Evolutionary conservation across 257 asterid genomes (phyloP), one percentile per base, ranked within the genome.

Genomic region (Capsicum rhomboideum): DNA sequence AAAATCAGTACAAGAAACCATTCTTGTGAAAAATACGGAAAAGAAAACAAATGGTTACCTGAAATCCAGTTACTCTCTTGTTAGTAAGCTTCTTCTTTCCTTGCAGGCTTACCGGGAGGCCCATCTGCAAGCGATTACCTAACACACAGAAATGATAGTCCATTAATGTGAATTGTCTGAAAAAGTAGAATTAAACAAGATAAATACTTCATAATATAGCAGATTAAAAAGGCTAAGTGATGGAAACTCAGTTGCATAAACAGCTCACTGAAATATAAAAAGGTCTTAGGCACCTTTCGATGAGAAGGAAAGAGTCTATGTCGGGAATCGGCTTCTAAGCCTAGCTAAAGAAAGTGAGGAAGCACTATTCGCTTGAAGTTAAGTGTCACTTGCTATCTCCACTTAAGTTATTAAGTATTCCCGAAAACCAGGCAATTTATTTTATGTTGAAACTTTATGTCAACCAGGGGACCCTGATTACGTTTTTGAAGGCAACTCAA

Each of bases 41-140:
- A 31, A 10, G 12, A 54, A 61, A 40, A 31, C 63, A 17, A 71
- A 55, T 79, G 34, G 23, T 17, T 20, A 95, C 99, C 98, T 94
- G 96, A 89, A 96, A 92, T 85, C 99, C 99, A 49, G 93, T 93
- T 80, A 96, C 91, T 90, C 92, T 91, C 90, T 91, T 96, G 84
- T 93, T 92, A 66, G 93, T 79, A 64, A 82, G 80, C 87, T 92
- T 96, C 89, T 92, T 94, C 89, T 93, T 96, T 83, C 93, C 97
- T 55, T 88, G 91, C 54, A 93, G 80, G 86, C 91, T 85, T 84
- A 94, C 82, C 81, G 91, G 91, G 82, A 87, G 86, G 50, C 96
- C 95, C 91, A 96, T 82, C 74, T 91, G 88, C 89, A 94, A 86
- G 31, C 89, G 89, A 71, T 94, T 90, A 86, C 91, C 80, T 75